Evolutionary conservation across 2,329 filamentous ascomycete genomes (phyloP), one percentile per base, ranked within the genome.

Genomic region (Rachicladosporium sp.): DNA sequence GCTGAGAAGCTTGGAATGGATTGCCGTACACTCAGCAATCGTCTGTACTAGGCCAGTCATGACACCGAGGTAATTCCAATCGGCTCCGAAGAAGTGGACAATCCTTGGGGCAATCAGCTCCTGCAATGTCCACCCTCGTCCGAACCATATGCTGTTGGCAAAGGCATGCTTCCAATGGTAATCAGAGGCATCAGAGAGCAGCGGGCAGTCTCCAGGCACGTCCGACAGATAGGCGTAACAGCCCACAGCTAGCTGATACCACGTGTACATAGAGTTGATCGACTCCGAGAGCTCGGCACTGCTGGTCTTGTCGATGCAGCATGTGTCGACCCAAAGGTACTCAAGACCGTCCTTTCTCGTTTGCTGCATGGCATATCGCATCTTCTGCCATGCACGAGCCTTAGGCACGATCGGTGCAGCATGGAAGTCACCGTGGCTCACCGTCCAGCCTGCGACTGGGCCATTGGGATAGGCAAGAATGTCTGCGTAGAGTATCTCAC

Each of bases 151-250:
- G 31, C 31, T 19, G 5, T 19, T 19, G 15, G 15, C 15, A 19
- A 19, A 19, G 15, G 15, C 15, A 19, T 19, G 15, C 15, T 19
- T 19, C 15, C 15, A 19, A 33, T 33, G 7, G 7, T 5, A 12
- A 8, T 19, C 15, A 19, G 29, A 35, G 29, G 32, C 33, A 6
- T 33, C 32, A 12, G 33, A 31, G 23, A 40, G 35, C 33, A 32
- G 35, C 10, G 11, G 32, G 33, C 33, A 31, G 4, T 31, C 15
- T 19, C 15, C 19, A 10, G 38, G 9, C 37, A 47, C 37, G 21
- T 49, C 48, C 9, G 12, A 10, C 4, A 50, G 29, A 34, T 46
- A 50, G 4, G 36, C 46, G 33, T 49, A 49, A 37, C 49, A 51
- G 10, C 19, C 11, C 10, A 11, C 4, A 35, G 40, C 30, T 5